Base-by-base conservation (phyloP, 2,329 filamentous ascomycete species). In the Hypoxylon sp. region DNA sequence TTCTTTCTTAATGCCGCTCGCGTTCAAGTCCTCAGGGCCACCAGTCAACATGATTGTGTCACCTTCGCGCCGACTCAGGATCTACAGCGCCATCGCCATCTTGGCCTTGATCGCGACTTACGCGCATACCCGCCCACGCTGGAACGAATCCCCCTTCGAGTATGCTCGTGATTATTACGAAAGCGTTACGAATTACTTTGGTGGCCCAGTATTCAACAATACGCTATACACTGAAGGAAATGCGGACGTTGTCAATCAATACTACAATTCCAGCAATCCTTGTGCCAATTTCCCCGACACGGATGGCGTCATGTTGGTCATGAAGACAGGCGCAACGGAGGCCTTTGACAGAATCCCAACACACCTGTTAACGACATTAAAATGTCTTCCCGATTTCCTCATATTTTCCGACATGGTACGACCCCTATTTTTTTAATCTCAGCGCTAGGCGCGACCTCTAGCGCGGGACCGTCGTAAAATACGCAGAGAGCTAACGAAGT, bases 241-340 rank as follows among this genome's bases (percentile, higher is more conserved):
- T 65, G 76, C 79, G 60, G 71, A 72, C 22, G 67, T 72, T 52
- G 77, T 81, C 42, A 71, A 79, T 24, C 72, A 77, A 50, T 78
- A 78, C 42, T 80, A 78, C 58, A 80, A 81, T 70, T 79, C 80
- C 42, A 79, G 73, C 65, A 69, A 73, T 14, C 75, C 78, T 1
- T 86, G 84, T 72, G 75, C 78, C 47, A 77, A 77, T 64, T 83
- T 85, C 56, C 82, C 83, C 10, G 72, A 81, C 59, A 81, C 80
- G 39, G 78, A 82, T 31, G 81, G 81, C 65, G 79, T 86, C 48
- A 79, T 84, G 33, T 77, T 89, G 29, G 81, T 89, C 62, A 84
- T 90, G 79, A 89, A 89, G 78, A 89, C 87, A 1, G 87, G 87
- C 50, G 85, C 86, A 2, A 87, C 85, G 47, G 86, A 88, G 73